Conservation (phyloP, 306 rosid species). For the Malus sylvestris region DNA sequence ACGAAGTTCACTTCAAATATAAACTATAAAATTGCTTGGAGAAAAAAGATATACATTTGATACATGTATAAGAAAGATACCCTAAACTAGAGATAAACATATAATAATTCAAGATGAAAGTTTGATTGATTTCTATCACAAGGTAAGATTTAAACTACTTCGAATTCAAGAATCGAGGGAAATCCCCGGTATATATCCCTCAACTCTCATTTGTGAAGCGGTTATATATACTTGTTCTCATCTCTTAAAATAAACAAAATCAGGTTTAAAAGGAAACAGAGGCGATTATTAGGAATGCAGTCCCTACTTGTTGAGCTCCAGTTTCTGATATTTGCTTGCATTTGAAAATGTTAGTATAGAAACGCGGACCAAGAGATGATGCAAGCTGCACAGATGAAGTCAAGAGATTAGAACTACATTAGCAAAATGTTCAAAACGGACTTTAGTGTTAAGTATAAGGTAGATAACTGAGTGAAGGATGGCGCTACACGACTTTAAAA, state of each 20-base stretch:
- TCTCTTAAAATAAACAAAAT: neutral
- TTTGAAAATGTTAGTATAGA: constrained; percentile 85
- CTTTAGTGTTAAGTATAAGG: neutral
- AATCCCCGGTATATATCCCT: neutral
- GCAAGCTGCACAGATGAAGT: constrained; percentile 66
- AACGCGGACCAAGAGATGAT: constrained; percentile 95
- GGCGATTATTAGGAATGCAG: constrained; percentile 2
- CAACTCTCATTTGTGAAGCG: neutral
- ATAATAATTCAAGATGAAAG: neutral
- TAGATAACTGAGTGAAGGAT: neutral
- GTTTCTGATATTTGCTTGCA: constrained; percentile 99
- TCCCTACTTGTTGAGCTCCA: constrained; percentile 91
- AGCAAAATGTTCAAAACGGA: neutral
- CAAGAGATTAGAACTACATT: constrained; percentile 9
- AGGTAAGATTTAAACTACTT: neutral
- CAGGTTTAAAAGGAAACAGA: neutral
- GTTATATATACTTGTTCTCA: neutral
- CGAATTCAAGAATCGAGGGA: constrained; percentile 4
- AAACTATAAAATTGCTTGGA: neutral
- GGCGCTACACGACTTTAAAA: neutral
- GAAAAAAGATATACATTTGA: neutral
- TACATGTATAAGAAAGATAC: neutral
- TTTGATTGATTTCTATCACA: neutral
- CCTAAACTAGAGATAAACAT: neutral
- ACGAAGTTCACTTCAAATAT: constrained; percentile 1